Evolutionary conservation across 805 yeast genomes (phyloP).

Genomic region (Brettanomyces anomalus): DNA sequence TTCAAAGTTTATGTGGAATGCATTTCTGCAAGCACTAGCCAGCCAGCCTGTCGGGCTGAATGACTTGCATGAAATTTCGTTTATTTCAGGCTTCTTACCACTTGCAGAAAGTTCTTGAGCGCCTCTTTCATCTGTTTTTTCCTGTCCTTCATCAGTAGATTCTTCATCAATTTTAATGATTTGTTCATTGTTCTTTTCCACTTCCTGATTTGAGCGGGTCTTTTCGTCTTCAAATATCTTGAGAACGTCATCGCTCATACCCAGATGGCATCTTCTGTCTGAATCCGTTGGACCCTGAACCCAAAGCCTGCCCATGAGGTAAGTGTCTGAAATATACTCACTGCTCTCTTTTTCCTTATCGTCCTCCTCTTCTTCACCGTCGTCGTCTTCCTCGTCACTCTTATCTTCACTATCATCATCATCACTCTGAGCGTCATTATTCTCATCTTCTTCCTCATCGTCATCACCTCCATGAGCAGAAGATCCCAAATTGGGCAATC

Average conservation of each 20-base stretch:
- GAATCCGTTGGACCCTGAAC: slow-evolving; percentile 74
- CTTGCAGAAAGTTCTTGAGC: too few species aligned
- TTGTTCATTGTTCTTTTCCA: slow-evolving; percentile 1
- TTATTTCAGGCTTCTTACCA: too few species aligned
- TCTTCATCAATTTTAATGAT: neutral
- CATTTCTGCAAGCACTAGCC: slow-evolving; percentile 8
- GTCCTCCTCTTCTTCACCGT: slow-evolving; percentile 16
- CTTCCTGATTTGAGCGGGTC: neutral
- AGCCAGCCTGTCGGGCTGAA: neutral
- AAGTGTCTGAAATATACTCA: slow-evolving; percentile 42
- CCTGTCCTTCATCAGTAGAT: neutral
- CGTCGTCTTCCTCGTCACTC: slow-evolving; percentile 32
- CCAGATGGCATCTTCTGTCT: slow-evolving; percentile 26
- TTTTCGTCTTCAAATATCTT: slow-evolving; percentile 8
- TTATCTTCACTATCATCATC: slow-evolving; percentile 28
- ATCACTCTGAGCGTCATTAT: slow-evolving; percentile 26
- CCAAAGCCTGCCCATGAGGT: slow-evolving; percentile 80
- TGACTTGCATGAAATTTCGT: too few species aligned
- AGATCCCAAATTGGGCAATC: slow-evolving; percentile 44
- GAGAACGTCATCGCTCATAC: slow-evolving; percentile 31
- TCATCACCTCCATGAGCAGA: slow-evolving; percentile 16
- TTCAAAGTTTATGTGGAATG: slow-evolving; percentile 25
- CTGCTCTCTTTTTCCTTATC: slow-evolving; percentile 31
- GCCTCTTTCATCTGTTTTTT: neutral
- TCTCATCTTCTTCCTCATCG: slow-evolving; percentile 27